Conservation (phyloP, 257 asterid species). For the Nicotiana tabacum region DNA sequence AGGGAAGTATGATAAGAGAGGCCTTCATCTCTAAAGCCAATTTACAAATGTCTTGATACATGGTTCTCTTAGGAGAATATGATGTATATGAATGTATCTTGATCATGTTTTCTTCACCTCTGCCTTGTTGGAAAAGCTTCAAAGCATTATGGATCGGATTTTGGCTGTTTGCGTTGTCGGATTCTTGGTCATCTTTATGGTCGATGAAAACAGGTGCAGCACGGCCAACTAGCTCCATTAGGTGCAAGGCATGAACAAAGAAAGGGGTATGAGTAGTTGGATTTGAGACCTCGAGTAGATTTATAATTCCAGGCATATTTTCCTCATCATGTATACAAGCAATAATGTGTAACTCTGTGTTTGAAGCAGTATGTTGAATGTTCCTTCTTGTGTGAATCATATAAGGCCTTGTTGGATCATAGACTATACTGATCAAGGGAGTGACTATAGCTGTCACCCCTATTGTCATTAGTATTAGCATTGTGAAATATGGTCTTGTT, state of each 20-base stretch:
- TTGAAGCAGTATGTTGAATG: constrained; percentile 61
- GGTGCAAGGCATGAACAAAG: constrained; percentile 46
- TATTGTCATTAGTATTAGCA: constrained; percentile 44
- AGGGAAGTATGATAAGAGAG: constrained; percentile 48
- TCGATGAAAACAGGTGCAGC: constrained; percentile 57
- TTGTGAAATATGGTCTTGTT: constrained; percentile 36
- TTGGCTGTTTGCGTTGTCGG: constrained; percentile 1
- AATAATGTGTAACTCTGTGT: constrained; percentile 42
- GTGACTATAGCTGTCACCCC: constrained; percentile 40
- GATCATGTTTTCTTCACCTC: constrained; percentile 19
- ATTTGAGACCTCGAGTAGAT: constrained; percentile 47
- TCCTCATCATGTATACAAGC: constrained; percentile 51
- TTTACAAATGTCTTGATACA: constrained; percentile 76
- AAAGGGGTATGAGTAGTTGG: constrained; percentile 43
- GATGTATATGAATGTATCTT: constrained; percentile 45
- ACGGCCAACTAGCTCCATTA: constrained; percentile 54
- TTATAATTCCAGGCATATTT: constrained; percentile 38
- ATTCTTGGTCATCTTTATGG: constrained; percentile 30
- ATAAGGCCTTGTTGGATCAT: constrained; percentile 75
- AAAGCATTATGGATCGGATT: constrained; percentile 47
- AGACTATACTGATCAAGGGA: constrained; percentile 55
- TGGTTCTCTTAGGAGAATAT: constrained; percentile 40
- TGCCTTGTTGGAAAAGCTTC: constrained; percentile 37
- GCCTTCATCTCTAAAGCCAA: constrained; percentile 58
- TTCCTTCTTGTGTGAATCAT: constrained; percentile 61